phyloP scores from a whole-genome alignment of 2,329 filamentous ascomycete species.

The Diaporthe vaccinii region DNA sequence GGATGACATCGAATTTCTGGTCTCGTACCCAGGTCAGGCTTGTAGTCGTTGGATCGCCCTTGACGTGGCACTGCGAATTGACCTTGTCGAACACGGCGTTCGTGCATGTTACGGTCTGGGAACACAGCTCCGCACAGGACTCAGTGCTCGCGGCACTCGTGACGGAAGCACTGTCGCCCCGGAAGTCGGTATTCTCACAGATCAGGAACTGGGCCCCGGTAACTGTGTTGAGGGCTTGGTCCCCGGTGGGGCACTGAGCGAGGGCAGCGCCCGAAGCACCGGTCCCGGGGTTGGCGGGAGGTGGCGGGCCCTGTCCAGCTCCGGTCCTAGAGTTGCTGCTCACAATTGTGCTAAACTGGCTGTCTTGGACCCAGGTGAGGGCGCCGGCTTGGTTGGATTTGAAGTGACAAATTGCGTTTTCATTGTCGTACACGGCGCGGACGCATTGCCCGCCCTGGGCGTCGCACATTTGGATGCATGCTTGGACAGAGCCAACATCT shows the following conservation, averaged over 20 bases:
- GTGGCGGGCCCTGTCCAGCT: neutral
- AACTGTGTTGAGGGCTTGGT: constrained; percentile 1
- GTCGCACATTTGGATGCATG: constrained; percentile 22
- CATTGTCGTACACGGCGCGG: constrained; percentile 22
- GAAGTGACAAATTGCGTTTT: constrained; percentile 15
- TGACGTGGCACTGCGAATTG: constrained; percentile 15
- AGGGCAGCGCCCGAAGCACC: neutral
- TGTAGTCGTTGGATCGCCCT: neutral
- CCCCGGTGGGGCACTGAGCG: constrained; percentile 14
- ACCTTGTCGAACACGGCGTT: constrained; percentile 26
- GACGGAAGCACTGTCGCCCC: constrained; percentile 5
- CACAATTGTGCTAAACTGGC: constrained; percentile 7
- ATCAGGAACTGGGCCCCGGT: constrained; percentile 1
- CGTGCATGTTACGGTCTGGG: neutral
- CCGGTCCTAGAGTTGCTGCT: neutral
- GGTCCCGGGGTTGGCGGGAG: constrained; percentile 1
- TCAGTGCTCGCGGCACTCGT: constrained; percentile 7
- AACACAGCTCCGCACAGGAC: constrained; percentile 18
- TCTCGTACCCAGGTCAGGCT: constrained; percentile 14
- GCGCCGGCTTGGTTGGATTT: constrained; percentile 19
- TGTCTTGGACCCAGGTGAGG: constrained; percentile 23
- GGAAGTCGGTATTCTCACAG: constrained; percentile 18
- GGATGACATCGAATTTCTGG: constrained; percentile 2
- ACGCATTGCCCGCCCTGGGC: constrained; percentile 7
- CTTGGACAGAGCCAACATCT: neutral